A percentile compares a stretch with the other conserved stretches of the same genome.
These are phyloP conservation scores for Wickerhamiella australiensis DNA, from an alignment of 805 yeast genomes.

Conservation along the genomic window DNA sequence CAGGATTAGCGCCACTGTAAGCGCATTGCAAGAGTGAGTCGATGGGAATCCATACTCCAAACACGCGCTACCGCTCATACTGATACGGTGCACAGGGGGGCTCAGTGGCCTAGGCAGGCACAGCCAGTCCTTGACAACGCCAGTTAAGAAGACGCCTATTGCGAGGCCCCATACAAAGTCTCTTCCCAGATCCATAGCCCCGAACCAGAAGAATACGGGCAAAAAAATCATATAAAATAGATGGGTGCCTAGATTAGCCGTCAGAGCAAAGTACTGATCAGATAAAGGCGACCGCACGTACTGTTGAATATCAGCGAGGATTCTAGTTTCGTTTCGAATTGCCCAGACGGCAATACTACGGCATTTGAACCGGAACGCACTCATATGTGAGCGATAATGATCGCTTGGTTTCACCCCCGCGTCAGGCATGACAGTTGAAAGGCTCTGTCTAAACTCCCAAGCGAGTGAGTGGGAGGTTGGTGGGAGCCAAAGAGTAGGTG, in stretches of 20 bases:
- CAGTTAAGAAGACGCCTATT: constrained; percentile 43
- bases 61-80: constrained; percentile 82
- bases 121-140: constrained; percentile 66
- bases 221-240: constrained; percentile 84
- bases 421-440: constrained; percentile 38
- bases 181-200: constrained; percentile 43
- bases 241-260: constrained; percentile 86
- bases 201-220: constrained; percentile 79
- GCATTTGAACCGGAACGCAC: constrained; percentile 34
- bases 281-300: constrained; percentile 35
- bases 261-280: constrained; percentile 71
- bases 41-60: constrained; percentile 93
- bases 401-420: constrained; percentile 63
- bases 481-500: background rate
- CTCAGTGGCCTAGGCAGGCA: constrained; percentile 87
- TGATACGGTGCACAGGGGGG: constrained; percentile 82
- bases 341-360: constrained; percentile 44
- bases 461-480: background rate
- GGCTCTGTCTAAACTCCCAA: too few species aligned
- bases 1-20: constrained; percentile 56
- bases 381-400: constrained; percentile 50
- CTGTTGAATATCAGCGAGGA: constrained; percentile 47
- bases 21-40: constrained; percentile 89
- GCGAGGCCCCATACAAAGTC: constrained; percentile 60
- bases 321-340: constrained; percentile 52